Base-by-base conservation (phyloP, 371 early-diverging fungal species). In the Globomyces sp. region DNA sequence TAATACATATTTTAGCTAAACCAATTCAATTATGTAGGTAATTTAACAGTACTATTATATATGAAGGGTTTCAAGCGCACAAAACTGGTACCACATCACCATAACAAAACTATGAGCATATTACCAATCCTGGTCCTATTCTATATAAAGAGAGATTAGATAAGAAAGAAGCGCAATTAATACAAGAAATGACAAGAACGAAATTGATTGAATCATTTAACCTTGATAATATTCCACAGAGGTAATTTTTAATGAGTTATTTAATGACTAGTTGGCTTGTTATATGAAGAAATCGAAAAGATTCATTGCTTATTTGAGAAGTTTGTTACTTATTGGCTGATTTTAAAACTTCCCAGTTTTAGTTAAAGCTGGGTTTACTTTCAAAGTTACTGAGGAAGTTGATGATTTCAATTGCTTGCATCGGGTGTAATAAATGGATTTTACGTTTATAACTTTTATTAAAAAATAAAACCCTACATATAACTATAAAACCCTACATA, bases 81-180 rank as follows among this genome's bases (percentile, higher is more conserved):
- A 80, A 53, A 79, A 85, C 44, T 85, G 94, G 84, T 96, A 94
- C 74, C 78, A 81, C 68, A 84, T 86, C 52, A 96, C 96, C 79
- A 90, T 93, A 11, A 81, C 85, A 39, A 80, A 86, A 37, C 91
- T 94, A 92, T 72, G 75, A 77, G 9, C 91, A 89, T 68, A 93
- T 97, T 67, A 74, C 76, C 53, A 80, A 78, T 1, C 87, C 96
- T 34, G 94, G 91, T 75, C 77, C 80, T 58, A 88, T 88, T 11
- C 83, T 94, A 77, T 77, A 51, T 85, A 89, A 64, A 64, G 64
- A 64, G 59, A 49, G 51, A 34, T 44, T 45, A 11, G 65, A 68
- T 42, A 64, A 68, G 37, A 40, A 70, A 41, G 64, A 73, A 57
- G 64, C 68, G 51, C 72, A 61, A 47, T 68, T 68, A 46, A 71